Conservation (phyloP, 495 filamentous ascomycete species). For the Bathelium albidoporum region DNA sequence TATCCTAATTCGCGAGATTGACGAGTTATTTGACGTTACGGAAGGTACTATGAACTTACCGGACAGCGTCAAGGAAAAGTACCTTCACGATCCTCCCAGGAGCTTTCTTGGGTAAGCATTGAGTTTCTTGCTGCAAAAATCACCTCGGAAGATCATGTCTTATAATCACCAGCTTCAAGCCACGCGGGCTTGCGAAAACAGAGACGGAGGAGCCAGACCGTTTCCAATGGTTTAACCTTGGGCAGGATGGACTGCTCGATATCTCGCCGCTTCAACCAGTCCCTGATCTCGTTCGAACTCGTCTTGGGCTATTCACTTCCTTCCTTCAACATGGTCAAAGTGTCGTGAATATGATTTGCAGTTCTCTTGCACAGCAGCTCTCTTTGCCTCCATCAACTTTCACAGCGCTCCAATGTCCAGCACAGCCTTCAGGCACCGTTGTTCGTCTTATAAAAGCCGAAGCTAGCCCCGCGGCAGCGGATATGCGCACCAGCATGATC, state of each 20-base stretch:
- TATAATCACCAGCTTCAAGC: conserved; percentile 9
- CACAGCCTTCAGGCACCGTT: conserved; percentile 10
- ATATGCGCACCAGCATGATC: conserved; percentile 13
- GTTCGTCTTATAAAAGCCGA: conserved; percentile 10
- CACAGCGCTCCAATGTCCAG: not conserved
- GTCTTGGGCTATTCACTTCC: conserved; percentile 6
- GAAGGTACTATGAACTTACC: conserved; percentile 10
- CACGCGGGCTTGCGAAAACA: conserved; percentile 7
- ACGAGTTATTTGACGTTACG: conserved; percentile 4
- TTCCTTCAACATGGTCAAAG: conserved; percentile 11
- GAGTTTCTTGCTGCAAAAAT: no score
- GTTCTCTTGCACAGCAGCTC: conserved; percentile 6
- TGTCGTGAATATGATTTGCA: conserved; percentile 4
- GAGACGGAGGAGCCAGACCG: conserved; percentile 14
- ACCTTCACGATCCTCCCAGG: conserved; percentile 3
- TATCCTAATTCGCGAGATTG: conserved; percentile 5
- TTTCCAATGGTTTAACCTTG: conserved; percentile 11
- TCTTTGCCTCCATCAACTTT: conserved; percentile 4
- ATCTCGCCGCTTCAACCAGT: conserved; percentile 4
- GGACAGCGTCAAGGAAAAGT: conserved; percentile 6
- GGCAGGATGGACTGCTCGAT: conserved; percentile 7
- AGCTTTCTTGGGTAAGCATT: conserved; percentile 7
- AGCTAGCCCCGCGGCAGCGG: not conserved
- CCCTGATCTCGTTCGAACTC: not conserved
- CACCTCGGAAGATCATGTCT: not conserved